phyloP scores from a whole-genome alignment of 192 early-diverging fungal genomes.

The Mortierella hygrophila region DNA sequence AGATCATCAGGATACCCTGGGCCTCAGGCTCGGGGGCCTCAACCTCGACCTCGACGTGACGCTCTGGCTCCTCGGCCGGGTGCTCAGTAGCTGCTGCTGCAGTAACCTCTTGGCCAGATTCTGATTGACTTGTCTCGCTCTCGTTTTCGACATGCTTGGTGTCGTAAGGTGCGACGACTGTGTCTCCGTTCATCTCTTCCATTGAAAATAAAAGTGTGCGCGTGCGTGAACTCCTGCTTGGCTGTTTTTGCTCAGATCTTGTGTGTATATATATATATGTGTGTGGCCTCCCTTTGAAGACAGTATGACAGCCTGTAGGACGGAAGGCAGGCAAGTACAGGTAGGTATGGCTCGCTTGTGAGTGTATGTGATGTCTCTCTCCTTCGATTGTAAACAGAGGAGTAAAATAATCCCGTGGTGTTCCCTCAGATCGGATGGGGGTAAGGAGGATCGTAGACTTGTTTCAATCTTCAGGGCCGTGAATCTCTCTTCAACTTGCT shows the following conservation, averaged over 20 bases:
- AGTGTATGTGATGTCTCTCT: neutral
- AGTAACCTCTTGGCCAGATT: neutral
- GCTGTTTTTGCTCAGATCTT: neutral
- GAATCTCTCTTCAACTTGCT: neutral
- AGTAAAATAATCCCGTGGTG: neutral
- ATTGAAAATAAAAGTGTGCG: neutral
- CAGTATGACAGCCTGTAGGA: neutral
- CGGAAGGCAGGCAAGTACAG: neutral
- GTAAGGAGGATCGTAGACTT: neutral
- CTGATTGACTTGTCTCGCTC: neutral
- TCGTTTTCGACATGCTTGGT: constrained; percentile 2
- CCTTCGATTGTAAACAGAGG: neutral
- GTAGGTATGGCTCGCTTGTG: neutral
- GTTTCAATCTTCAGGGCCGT: neutral
- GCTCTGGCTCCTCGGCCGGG: neutral
- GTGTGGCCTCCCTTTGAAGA: neutral
- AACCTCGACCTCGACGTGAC: neutral
- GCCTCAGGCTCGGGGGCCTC: neutral
- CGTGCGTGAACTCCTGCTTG: neutral
- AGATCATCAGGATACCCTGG: constrained; percentile 8
- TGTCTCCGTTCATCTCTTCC: neutral
- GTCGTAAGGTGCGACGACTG: neutral
- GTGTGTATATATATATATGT: neutral
- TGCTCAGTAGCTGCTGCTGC: neutral
- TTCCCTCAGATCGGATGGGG: neutral